phyloP scores from a whole-genome alignment of 345 rosid genomes.

The Brassica cretica region DNA sequence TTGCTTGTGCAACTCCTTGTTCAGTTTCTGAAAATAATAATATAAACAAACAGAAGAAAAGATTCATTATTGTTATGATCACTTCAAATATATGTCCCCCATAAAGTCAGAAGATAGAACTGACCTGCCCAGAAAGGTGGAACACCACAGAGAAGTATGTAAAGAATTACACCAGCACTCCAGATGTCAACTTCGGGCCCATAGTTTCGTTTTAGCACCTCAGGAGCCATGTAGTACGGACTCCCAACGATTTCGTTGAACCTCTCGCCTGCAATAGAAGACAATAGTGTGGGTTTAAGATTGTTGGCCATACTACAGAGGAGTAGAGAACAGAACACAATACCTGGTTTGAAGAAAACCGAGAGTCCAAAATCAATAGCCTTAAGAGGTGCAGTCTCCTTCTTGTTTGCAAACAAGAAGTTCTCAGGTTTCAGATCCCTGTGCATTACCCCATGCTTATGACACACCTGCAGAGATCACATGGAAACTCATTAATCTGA shows the following conservation, averaged over 20 bases:
- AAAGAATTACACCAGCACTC: neutral
- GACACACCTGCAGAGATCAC: conserved; percentile 56
- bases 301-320: neutral
- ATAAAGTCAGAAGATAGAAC: neutral
- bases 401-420: conserved; percentile 96
- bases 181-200: neutral
- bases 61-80: neutral
- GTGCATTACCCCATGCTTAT: conserved; percentile 96
- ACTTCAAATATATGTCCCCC: neutral
- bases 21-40: neutral
- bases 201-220: neutral
- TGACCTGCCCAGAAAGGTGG: neutral
- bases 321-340: neutral
- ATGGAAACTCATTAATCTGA: neutral
- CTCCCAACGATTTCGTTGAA: neutral
- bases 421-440: conserved; percentile 98
- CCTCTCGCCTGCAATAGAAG: neutral
- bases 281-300: neutral
- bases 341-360: conserved; percentile 98
- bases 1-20: conserved; percentile 1
- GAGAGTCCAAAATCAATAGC: conserved; percentile 99
- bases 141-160: neutral
- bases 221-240: conserved; percentile 2
- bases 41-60: neutral
- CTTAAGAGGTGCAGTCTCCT: conserved; percentile 93